Conservation (phyloP, 495 filamentous ascomycete genomes). For the Bacidia gigantensis region DNA sequence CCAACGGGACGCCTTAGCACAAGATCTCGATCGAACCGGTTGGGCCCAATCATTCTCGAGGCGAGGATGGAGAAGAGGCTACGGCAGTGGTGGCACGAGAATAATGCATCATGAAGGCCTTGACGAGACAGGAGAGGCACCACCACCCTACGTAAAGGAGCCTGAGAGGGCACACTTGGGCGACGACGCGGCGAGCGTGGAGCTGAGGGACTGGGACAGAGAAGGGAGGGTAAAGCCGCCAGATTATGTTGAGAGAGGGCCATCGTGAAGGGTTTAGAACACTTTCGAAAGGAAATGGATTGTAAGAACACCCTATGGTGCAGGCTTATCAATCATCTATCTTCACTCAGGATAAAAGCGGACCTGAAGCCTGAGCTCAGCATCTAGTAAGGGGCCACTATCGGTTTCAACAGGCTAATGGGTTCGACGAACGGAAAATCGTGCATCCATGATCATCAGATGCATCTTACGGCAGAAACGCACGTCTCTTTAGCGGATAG, state of each 20-base stretch:
- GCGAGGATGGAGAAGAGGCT: constrained; percentile 5
- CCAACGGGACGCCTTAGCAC: constrained; percentile 13
- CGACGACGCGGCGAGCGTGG: constrained; percentile 3
- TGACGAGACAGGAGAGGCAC: constrained; percentile 44
- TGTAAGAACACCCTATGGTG: too few relatives aligned
- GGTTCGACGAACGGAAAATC: too few relatives aligned
- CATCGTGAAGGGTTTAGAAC: neutral
- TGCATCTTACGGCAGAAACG: too few relatives aligned
- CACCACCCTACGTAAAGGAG: constrained; percentile 37
- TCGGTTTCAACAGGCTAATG: too few relatives aligned
- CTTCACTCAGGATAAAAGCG: too few relatives aligned
- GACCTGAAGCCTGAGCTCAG: too few relatives aligned
- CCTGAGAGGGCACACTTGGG: constrained; percentile 12
- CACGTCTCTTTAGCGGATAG: too few relatives aligned
- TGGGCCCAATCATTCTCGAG: neutral
- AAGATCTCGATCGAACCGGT: constrained; percentile 2
- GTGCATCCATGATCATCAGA: too few relatives aligned
- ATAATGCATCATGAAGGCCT: constrained; percentile 32
- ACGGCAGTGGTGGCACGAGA: constrained; percentile 1
- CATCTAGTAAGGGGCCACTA: too few relatives aligned
- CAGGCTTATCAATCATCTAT: too few relatives aligned
- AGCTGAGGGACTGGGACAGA: constrained; percentile 1
- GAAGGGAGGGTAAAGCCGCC: constrained; percentile 14
- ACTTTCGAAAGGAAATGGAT: too few relatives aligned
- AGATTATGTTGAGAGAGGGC: constrained; percentile 12